Evolutionary conservation across 192 early-diverging fungal genomes (phyloP).

Genomic region (Obelidium mucronatum): DNA sequence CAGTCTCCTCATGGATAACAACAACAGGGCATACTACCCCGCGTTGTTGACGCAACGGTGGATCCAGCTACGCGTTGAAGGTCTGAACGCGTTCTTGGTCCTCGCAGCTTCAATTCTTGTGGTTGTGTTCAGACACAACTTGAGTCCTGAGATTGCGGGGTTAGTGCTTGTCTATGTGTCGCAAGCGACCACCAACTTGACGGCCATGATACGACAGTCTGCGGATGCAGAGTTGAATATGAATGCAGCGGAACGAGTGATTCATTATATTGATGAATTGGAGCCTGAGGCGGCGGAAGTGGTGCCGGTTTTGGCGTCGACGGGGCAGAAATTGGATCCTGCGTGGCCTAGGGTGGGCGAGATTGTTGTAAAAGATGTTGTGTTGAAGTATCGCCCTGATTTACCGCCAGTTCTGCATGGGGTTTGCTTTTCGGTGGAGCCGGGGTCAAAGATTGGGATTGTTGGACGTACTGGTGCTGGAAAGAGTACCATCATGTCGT

Average conservation of each 20-base stretch:
- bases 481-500: constrained; percentile 67
- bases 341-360: constrained; percentile 38
- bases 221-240: background rate
- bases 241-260: constrained; percentile 6
- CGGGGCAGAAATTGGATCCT: background rate
- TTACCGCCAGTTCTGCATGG: constrained; percentile 62
- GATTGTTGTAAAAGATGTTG: constrained; percentile 67
- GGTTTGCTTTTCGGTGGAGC: constrained; percentile 68
- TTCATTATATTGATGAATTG: constrained; percentile 13
- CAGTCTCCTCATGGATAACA: constrained; percentile 27
- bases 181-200: constrained; percentile 76
- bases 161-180: constrained; percentile 81
- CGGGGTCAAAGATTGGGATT: constrained; percentile 80
- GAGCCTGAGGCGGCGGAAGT: constrained; percentile 58
- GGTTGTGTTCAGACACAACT: constrained; percentile 40
- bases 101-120: constrained; percentile 68
- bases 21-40: constrained; percentile 43
- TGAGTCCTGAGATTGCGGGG: constrained; percentile 84
- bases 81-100: constrained; percentile 26
- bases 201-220: constrained; percentile 68
- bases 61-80: constrained; percentile 34
- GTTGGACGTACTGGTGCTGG: constrained; percentile 86
- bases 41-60: constrained; percentile 16
- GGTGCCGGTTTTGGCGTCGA: constrained; percentile 26
- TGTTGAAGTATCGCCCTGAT: constrained; percentile 62